Conservation (phyloP, 371 early-diverging fungal species). For the Amoeboaphelidium protococcarum region DNA sequence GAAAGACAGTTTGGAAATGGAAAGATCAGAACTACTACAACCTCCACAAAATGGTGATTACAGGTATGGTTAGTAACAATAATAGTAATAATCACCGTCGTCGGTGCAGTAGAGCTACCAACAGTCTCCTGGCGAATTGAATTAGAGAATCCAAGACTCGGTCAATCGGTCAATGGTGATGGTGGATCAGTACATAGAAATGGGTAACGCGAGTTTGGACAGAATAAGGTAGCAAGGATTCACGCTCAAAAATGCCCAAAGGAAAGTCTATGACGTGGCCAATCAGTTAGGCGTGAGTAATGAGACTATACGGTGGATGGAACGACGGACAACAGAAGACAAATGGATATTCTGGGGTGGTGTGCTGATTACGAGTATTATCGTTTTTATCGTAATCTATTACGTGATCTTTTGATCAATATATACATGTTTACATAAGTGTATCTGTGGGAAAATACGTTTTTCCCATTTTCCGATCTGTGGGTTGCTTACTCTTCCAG, state of each 20-base stretch:
- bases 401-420: neutral
- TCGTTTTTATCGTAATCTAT: slow-evolving; percentile 2
- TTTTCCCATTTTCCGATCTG: too few relatives aligned
- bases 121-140: too few relatives aligned
- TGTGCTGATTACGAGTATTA: slow-evolving; percentile 22
- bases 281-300: slow-evolving; percentile 54
- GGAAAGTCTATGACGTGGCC: slow-evolving; percentile 42
- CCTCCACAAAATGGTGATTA: too few relatives aligned
- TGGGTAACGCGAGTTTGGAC: neutral
- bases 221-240: neutral
- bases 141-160: neutral
- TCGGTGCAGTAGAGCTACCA: too few relatives aligned
- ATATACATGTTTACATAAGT: too few relatives aligned
- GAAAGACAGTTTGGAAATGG: too few relatives aligned
- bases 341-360: slow-evolving; percentile 51
- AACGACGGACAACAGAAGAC: slow-evolving; percentile 45
- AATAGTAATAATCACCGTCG: too few relatives aligned
- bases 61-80: too few relatives aligned
- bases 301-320: slow-evolving; percentile 50
- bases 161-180: neutral
- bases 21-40: too few relatives aligned
- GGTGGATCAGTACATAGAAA: neutral
- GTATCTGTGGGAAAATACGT: too few relatives aligned
- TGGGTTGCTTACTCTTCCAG: too few relatives aligned
- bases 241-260: slow-evolving; percentile 25